Conservation (phyloP, 73 alveolate species). For the Stentor coeruleus region DNA sequence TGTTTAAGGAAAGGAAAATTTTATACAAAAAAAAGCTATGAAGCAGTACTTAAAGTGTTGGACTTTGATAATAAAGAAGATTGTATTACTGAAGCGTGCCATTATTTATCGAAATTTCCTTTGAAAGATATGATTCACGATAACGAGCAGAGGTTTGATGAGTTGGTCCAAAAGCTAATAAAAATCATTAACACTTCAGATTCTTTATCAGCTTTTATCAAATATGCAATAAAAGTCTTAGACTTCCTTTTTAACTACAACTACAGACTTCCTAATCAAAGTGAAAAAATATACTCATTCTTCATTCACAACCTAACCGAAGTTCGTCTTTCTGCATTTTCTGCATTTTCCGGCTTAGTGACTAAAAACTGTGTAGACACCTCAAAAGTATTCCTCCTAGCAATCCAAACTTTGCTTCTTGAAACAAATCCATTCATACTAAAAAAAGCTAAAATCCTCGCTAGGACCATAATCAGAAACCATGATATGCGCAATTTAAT, state of each 20-base stretch:
- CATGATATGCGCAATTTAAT: background rate
- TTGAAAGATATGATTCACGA: too few species aligned
- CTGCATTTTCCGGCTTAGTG: background rate
- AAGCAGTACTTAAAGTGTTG: background rate
- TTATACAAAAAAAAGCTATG: background rate
- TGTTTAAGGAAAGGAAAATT: background rate
- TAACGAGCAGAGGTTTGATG: background rate
- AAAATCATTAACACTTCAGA: background rate
- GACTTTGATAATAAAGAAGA: background rate
- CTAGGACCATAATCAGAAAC: background rate
- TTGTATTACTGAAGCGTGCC: conserved; percentile 9
- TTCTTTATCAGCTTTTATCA: background rate
- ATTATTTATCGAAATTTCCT: conserved; percentile 10
- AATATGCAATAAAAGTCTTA: background rate
- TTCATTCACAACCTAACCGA: background rate
- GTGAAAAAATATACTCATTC: background rate
- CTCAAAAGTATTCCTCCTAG: background rate
- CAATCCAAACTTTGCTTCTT: background rate
- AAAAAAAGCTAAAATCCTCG: background rate
- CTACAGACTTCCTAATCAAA: background rate
- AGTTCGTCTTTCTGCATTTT: background rate
- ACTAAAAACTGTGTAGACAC: background rate
- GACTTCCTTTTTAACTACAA: background rate
- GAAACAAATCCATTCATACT: conserved; percentile 1
- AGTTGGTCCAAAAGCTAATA: background rate